A percentile compares a stretch with the other conserved stretches of the same genome.
Conservation (phyloP, 495 filamentous ascomycete species). For the Alectoria sarmentosa region DNA sequence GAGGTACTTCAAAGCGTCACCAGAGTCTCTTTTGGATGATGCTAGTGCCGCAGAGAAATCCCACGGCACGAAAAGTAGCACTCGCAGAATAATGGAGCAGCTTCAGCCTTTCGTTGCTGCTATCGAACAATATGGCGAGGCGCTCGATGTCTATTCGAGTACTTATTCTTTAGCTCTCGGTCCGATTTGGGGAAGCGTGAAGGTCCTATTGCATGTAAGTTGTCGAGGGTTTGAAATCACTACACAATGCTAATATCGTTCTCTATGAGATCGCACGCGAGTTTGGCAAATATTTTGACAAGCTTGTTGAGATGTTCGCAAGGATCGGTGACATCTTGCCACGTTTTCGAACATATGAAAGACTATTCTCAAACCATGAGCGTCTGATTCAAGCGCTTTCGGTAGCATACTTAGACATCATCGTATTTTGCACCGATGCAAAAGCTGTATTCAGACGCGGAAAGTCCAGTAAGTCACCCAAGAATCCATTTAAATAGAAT, state of each 20-base stretch:
- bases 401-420: conserved; percentile 35
- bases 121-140: conserved; percentile 36
- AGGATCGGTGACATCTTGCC: conserved; percentile 38
- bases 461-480: neutral
- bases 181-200: conserved; percentile 40
- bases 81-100: conserved; percentile 24
- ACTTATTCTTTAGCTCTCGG: conserved; percentile 30
- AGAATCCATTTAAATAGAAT: neutral
- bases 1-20: conserved; percentile 21
- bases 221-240: fast-evolving
- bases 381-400: conserved; percentile 32
- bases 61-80: conserved; percentile 27
- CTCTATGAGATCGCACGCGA: conserved; percentile 27
- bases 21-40: conserved; percentile 30
- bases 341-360: conserved; percentile 31
- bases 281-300: conserved; percentile 34
- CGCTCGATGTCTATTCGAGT: conserved; percentile 34
- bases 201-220: conserved; percentile 34
- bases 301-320: conserved; percentile 34
- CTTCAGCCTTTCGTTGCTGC: conserved; percentile 32
- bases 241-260: neutral
- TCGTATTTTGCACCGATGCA: conserved; percentile 33
- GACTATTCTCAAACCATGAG: conserved; percentile 31
- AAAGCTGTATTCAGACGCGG: conserved; percentile 28
- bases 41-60: conserved; percentile 30